Evolutionary conservation across 2,329 filamentous ascomycete genomes (phyloP), one percentile per base, ranked within the genome.

Genomic region (Thermothelomyces thermophilus): DNA sequence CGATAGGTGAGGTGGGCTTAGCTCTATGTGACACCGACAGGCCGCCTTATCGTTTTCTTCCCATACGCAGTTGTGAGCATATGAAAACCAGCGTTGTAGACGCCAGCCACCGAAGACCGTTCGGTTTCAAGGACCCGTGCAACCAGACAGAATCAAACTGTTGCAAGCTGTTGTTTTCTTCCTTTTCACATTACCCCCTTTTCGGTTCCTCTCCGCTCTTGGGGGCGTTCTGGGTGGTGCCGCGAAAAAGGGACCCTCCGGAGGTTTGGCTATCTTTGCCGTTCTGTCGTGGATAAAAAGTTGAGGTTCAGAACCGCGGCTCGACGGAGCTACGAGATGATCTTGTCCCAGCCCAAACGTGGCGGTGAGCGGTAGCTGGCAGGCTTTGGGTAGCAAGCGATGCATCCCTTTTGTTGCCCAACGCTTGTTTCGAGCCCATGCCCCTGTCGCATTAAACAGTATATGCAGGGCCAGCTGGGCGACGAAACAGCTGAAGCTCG

Each of bases 371-470:
- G 56, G 53, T 56, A 58, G 43, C 54, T 51, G 52, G 55, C 57
- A 55, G 58, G 56, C 60, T 53, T 63, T 59, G 56, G 60, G 61
- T 61, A 56, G 58, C 59, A 62, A 62, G 57, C 50, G 24, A 60
- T 59, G 58, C 59, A 58, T 58, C 56, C 59, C 54, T 57, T 60
- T 48, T 46, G 46, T 53, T 42, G 55, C 55, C 56, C 53, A 49
- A 58, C 50, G 51, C 41, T 17, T 26, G 34, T 41, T 43, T 58
- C 44, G 44, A 57, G 43, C 39, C 57, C 56, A 51, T 58, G 54
- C 54, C 58, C 60, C 53, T 58, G 58, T 56, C 50, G 44, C n/a
- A 35, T 37, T 49, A 30, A 49, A 51, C 48, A 50, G 24, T 35
- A 16, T 16, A 39, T 28, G 39, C 39, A 40, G 49, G 39, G 41